Evolutionary conservation across 768 basidiomycete species (phyloP), one percentile per base, ranked within the genome.

Genomic region (Coprinopsis strossmayeri): DNA sequence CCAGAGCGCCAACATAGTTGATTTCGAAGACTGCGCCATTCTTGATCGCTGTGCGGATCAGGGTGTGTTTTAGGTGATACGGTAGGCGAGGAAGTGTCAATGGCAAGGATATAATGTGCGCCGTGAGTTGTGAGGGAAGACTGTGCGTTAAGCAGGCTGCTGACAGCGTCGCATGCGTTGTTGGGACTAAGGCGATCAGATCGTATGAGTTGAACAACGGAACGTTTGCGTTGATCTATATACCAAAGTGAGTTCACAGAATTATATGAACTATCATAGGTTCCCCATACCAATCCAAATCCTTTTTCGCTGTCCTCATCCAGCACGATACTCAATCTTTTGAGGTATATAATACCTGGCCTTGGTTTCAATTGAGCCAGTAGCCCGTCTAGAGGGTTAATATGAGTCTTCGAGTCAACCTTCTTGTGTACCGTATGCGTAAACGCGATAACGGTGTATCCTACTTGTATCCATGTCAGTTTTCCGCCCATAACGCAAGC

Each of bases 281-380:
- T 27, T 34, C 20, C 15, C 66, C 73, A 54, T 49, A 91, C 88
- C 61, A 91, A 61, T 25, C 89, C 87, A 57, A 87, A 86, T 1
- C 90, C 87, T 61, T 89, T 91, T 61, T 91, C 87, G 57, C 90
- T 91, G 34, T 84, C 86, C 57, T 89, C 81, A 52, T 91, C 84
- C 7, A 91, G 72, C 10, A 87, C 69, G 43, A 93, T 82, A n/a
- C 82, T 90, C 48, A 94, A 61, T 42, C 90, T 70, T 61, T 87
- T 90, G 44, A 94, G 68, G 50, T 78, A 80, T 2, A 87, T 64
- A 26, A 87, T 64, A 0, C 84, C 82, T 1, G 69, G 61, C 35
- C 87, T 72, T 13, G 72, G 68, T 50, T 76, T 78, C 21, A 89
- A 64, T 49, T 76, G 77, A n/a, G 68, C 61, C n/a, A 89, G 62